Evolutionary conservation across 2,329 filamentous ascomycete species (phyloP).

Genomic region (Nigrograna mackinnonii): DNA sequence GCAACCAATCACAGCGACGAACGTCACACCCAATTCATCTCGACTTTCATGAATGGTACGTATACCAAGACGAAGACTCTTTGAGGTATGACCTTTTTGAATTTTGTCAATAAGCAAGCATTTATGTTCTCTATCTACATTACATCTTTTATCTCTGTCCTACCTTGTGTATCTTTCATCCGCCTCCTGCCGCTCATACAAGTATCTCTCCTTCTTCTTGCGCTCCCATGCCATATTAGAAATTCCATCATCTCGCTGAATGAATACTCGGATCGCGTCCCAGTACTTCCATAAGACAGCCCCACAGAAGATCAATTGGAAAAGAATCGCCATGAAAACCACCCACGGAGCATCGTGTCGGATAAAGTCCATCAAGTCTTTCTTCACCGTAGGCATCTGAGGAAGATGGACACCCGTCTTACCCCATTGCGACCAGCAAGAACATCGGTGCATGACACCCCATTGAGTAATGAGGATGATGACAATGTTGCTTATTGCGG

Average conservation of each 20-base stretch:
- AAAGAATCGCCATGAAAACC: constrained; percentile 14
- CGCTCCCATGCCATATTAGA: constrained; percentile 10
- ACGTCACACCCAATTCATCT: too few relatives aligned
- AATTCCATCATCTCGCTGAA: constrained; percentile 20
- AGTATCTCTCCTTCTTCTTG: too few relatives aligned
- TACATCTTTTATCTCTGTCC: too few relatives aligned
- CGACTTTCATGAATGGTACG: too few relatives aligned
- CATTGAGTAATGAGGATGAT: constrained; percentile 18
- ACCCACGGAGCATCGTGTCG: constrained; percentile 15
- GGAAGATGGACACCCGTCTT: constrained; percentile 16
- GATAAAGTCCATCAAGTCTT: constrained; percentile 18
- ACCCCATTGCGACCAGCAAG: constrained; percentile 19
- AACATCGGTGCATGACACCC: constrained; percentile 21
- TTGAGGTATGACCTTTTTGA: too few relatives aligned
- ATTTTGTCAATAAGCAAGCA: too few relatives aligned
- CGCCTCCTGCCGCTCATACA: too few relatives aligned
- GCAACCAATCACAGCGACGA: too few relatives aligned
- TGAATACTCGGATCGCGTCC: constrained; percentile 20
- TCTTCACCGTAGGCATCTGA: constrained; percentile 14
- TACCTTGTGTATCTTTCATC: too few relatives aligned
- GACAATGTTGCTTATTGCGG: constrained; percentile 11
- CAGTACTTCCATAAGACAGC: constrained; percentile 15
- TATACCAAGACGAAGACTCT: too few relatives aligned
- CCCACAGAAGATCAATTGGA: constrained; percentile 19
- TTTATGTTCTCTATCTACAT: too few relatives aligned